Evolutionary conservation across 2,329 filamentous ascomycete genomes (phyloP).

Genomic region (Macrophomina phaseolina): DNA sequence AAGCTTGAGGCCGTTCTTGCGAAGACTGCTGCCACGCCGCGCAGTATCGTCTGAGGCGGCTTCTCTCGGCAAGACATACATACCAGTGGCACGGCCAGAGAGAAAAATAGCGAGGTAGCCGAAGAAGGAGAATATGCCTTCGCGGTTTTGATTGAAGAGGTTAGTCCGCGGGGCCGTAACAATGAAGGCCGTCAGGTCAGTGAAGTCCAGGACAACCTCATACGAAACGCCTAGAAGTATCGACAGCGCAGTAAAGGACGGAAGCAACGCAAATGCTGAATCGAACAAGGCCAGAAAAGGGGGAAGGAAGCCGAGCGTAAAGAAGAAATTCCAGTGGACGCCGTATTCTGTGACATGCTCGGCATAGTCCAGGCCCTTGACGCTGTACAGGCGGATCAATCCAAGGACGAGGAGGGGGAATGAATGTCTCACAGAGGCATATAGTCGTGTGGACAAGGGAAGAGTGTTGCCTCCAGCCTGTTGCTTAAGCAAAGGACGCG

Average conservation of each 20-base stretch:
- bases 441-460: conserved; percentile 63
- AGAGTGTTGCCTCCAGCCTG: conserved; percentile 59
- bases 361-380: conserved; percentile 94
- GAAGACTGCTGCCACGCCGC: not conserved
- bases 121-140: conserved; percentile 92
- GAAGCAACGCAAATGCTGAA: conserved; percentile 70
- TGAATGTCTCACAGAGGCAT: conserved; percentile 76
- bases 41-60: not conserved
- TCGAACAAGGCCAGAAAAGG: conserved; percentile 88
- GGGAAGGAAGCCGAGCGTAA: conserved; percentile 86
- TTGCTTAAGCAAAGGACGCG: conserved; percentile 77
- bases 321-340: conserved; percentile 99
- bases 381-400: conserved; percentile 78
- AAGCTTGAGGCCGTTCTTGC: conserved; percentile 21
- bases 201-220: conserved; percentile 71
- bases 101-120: conserved; percentile 97
- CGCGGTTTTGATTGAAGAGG: conserved; percentile 86
- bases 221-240: conserved; percentile 72
- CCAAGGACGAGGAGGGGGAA: conserved; percentile 82
- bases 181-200: conserved; percentile 80
- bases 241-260: conserved; percentile 78
- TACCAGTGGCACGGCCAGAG: conserved; percentile 81
- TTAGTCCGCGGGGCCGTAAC: conserved; percentile 79
- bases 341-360: conserved; percentile 98
- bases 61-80: conserved; percentile 68